These are phyloP conservation scores for Myochromella boudieri DNA, from an alignment of 768 basidiomycete genomes.

Conservation along the genomic window DNA sequence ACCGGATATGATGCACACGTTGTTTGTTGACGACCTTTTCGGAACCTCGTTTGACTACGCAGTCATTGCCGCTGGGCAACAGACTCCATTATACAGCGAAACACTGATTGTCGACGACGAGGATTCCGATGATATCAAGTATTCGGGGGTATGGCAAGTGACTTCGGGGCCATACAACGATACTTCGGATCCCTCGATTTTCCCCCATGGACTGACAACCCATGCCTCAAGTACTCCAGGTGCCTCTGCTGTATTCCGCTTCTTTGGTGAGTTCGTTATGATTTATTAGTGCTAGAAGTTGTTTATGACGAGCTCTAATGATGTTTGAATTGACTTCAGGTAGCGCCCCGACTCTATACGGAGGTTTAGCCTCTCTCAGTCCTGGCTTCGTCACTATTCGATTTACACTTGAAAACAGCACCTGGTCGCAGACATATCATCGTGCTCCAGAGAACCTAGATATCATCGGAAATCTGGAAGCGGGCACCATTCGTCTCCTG, in stretches of 20 bases:
- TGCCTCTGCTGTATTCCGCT: neutral
- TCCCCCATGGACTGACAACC: neutral
- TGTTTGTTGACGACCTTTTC: neutral
- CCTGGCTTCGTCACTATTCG: neutral
- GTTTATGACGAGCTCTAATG: neutral
- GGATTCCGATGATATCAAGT: neutral
- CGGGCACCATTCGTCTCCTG: neutral
- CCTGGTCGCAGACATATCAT: neutral
- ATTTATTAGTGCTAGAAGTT: too few species aligned
- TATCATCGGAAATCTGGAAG: neutral
- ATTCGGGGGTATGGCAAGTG: neutral
- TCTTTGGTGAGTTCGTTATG: neutral
- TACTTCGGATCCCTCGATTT: neutral
- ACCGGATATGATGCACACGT: neutral
- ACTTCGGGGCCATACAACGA: neutral
- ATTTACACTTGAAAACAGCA: neutral
- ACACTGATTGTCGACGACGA: neutral
- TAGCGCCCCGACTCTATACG: neutral
- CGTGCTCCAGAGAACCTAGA: neutral
- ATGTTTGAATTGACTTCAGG: neutral
- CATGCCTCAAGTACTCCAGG: neutral
- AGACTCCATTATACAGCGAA: neutral
- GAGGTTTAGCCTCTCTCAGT: neutral
- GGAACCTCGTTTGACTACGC: neutral
- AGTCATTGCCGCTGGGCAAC: neutral